Evolutionary conservation across 176 grass and related monocot genomes (phyloP).

Genomic region (Lolium perenne): DNA sequence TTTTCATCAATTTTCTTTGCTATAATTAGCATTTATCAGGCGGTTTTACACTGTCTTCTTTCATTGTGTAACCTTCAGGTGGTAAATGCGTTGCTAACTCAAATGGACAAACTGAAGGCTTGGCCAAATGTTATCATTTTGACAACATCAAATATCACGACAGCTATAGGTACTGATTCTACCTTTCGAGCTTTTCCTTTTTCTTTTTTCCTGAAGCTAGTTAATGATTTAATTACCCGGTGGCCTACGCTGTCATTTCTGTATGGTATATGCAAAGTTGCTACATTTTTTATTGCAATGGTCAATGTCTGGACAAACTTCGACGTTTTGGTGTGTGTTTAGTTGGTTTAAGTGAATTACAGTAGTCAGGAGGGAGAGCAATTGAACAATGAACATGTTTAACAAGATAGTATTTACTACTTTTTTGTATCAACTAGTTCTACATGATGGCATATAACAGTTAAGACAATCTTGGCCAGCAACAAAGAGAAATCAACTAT

Average conservation of each 20-base stretch:
- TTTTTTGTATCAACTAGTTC: slow-evolving; percentile 1
- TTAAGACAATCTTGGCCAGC: slow-evolving; percentile 18
- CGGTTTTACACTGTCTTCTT: slow-evolving; percentile 33
- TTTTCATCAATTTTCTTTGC: slow-evolving; percentile 28
- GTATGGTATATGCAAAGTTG: background rate
- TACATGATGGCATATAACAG: background rate
- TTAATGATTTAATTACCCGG: slow-evolving; percentile 7
- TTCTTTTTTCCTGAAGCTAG: slow-evolving; percentile 28
- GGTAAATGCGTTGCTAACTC: slow-evolving; percentile 97
- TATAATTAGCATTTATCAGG: slow-evolving; percentile 21
- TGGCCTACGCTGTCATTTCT: background rate
- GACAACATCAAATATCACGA: slow-evolving; percentile 98
- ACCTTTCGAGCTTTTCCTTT: slow-evolving; percentile 18
- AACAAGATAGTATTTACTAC: too few relatives aligned
- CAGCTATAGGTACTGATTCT: slow-evolving; percentile 83
- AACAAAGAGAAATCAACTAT: slow-evolving; percentile 30
- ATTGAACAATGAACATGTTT: slow-evolving; percentile 13
- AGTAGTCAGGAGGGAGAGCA: background rate
- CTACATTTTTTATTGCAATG: background rate
- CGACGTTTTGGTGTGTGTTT: background rate
- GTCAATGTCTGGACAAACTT: slow-evolving; percentile 19
- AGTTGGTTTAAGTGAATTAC: slow-evolving; percentile 19
- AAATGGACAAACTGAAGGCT: slow-evolving; percentile 98
- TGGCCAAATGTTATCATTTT: slow-evolving; percentile 99
- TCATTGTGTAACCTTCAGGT: slow-evolving; percentile 64